These are phyloP conservation scores for Gynostemma pentaphyllum DNA, from an alignment of 306 rosid genomes.

Conservation along the genomic window DNA sequence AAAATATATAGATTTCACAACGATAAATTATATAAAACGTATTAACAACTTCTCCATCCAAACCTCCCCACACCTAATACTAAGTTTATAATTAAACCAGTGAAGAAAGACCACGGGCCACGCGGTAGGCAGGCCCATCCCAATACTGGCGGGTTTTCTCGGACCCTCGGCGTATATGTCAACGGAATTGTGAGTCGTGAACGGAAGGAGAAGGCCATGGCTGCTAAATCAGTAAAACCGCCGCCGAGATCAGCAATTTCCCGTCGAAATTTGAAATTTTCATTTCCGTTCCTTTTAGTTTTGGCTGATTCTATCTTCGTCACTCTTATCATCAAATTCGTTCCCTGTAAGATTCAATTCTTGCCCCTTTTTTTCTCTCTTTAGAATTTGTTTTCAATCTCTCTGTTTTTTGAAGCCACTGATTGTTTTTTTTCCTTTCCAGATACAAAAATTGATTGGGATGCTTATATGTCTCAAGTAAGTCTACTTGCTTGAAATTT, in stretches of 20 bases:
- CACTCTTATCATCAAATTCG: slow-evolving; percentile 51
- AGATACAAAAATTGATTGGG: slow-evolving; percentile 99
- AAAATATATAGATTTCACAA: too few species aligned
- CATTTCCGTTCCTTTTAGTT: slow-evolving; percentile 40
- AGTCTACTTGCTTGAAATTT: not conserved
- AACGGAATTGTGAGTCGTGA: not conserved
- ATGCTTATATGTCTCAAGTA: slow-evolving; percentile 95
- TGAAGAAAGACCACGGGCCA: too few species aligned
- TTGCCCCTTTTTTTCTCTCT: not conserved
- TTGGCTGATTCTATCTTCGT: slow-evolving; percentile 49
- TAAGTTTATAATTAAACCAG: too few species aligned
- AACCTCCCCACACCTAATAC: too few species aligned
- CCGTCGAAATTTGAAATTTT: slow-evolving; percentile 24
- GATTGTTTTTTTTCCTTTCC: slow-evolving; percentile 20
- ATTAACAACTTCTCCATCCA: too few species aligned
- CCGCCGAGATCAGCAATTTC: slow-evolving; percentile 15
- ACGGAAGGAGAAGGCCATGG: slow-evolving; percentile 28
- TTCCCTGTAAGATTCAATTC: slow-evolving; percentile 51
- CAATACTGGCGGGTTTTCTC: not conserved
- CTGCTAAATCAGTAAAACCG: slow-evolving; percentile 31
- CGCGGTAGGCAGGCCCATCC: too few species aligned
- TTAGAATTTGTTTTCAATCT: not conserved
- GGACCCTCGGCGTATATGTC: not conserved
- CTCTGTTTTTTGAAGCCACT: not conserved
- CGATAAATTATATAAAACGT: too few species aligned